Base-by-base conservation (phyloP, 2,329 filamentous ascomycete genomes). In the Colletotrichum filicis region DNA sequence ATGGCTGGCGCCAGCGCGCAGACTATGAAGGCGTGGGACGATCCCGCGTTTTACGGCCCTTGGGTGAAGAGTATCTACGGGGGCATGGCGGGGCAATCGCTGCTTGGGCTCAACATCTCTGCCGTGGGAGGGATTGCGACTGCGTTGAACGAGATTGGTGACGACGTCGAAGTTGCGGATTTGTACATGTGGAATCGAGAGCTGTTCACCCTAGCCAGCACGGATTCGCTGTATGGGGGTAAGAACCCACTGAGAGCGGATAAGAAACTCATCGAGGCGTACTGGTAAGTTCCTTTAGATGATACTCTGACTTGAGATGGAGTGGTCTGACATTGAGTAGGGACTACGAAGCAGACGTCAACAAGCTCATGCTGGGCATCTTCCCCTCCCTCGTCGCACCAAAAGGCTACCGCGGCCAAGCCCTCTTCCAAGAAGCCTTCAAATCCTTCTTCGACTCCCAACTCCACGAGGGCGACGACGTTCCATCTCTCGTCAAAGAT, bases 161-260 rank as follows among this genome's bases (percentile, higher is more conserved):
- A 78, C 3, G 76, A 74, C 0, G 52, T 81, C 5, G 72, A 80
- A 22, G 77, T 83, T 14, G 77, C 80, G 1, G 81, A 83, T 19
- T 59, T 87, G 2, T 87, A 79, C 74, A 55, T 77, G 1, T 86
- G 83, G 83, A 64, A 81, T 9, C 78, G 83, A 11, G 71, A 81
- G 4, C 71, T 80, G 2, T 80, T 86, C 65, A 83, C 81, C 4
- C 64, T 82, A 1, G 83, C 84, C 12, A 84, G 82, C 0, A 80
- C 80, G 22, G 73, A 79, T 26, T 80, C 82, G 1, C 78, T 88
- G 26, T 87, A 83, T 57, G 86, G 87, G 2, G 79, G 82, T 1
- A 68, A 82, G 3, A 85, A 87, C 66, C 85, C 85, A 0, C 81
- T 86, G 53, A 78, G 76, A 16, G 56, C 11, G 7, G 53, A 83